phyloP scores from a whole-genome alignment of 306 rosid genomes.

The Malus asiatica region DNA sequence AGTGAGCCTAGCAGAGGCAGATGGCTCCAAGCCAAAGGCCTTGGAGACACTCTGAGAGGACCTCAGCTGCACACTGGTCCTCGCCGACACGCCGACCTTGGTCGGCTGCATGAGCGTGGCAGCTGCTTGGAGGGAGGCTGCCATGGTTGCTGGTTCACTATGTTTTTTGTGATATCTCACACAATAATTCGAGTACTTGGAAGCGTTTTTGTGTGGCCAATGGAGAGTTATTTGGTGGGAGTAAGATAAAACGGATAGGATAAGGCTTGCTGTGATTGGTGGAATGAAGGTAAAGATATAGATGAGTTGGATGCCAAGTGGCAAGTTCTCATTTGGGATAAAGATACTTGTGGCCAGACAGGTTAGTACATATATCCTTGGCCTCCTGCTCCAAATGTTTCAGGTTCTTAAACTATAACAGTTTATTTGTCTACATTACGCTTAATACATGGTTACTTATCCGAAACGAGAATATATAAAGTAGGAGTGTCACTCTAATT shows the following conservation, averaged over 20 bases:
- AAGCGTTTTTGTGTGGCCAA: slow-evolving; percentile 18
- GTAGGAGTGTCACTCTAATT: not conserved
- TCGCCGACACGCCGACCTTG: slow-evolving; percentile 38
- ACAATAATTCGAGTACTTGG: not conserved
- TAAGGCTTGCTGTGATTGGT: slow-evolving; percentile 74
- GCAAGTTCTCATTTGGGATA: slow-evolving; percentile 32
- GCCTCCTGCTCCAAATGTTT: not conserved
- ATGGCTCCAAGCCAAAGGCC: slow-evolving; percentile 42
- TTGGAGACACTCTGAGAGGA: slow-evolving; percentile 42
- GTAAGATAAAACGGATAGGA: slow-evolving; percentile 70
- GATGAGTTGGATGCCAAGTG: slow-evolving; percentile 35
- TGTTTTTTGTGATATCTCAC: not conserved
- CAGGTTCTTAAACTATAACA: not conserved
- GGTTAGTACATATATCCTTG: not conserved
- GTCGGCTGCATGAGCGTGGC: slow-evolving; percentile 85
- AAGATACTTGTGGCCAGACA: slow-evolving; percentile 24
- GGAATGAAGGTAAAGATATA: slow-evolving; percentile 27
- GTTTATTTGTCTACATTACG: not conserved
- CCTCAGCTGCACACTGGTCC: slow-evolving; percentile 46
- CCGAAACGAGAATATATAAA: not conserved
- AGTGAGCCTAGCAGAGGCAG: slow-evolving; percentile 29
- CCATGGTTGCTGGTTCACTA: slow-evolving; percentile 45
- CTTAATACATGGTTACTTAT: not conserved
- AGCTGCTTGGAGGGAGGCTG: slow-evolving; percentile 93
- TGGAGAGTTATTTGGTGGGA: slow-evolving; percentile 39